These are phyloP conservation scores for Plasmodium inui DNA, from an alignment of 169 alveolate genomes.

Conservation along the genomic window DNA sequence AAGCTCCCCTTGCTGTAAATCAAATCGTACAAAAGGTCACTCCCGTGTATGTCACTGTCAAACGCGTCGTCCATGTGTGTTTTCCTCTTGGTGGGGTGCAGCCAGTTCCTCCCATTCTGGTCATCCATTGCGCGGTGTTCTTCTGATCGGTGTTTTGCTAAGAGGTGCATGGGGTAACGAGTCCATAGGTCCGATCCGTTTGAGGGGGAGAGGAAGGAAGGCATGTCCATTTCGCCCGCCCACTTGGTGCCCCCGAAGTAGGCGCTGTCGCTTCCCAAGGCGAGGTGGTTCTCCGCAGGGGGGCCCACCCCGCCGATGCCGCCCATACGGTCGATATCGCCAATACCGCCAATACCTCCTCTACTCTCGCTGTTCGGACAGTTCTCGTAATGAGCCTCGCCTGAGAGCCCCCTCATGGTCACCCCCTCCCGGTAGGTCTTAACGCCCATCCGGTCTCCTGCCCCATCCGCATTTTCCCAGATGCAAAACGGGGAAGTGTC, in stretches of 20 bases:
- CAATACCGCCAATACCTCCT: no score
- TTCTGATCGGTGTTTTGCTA: background rate
- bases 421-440: background rate
- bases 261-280: background rate
- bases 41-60: conserved; percentile 8
- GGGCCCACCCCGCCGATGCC: background rate
- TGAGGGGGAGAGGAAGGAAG: background rate
- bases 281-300: background rate
- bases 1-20: conserved; percentile 22
- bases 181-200: background rate
- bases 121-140: background rate
- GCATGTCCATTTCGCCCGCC: background rate
- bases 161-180: background rate
- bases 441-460: background rate
- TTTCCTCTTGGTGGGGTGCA: background rate
- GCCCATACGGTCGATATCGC: background rate
- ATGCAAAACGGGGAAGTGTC: background rate
- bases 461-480: background rate
- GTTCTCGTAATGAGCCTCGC: background rate
- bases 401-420: background rate
- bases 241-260: background rate
- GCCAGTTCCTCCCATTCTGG: background rate
- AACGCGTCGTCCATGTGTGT: background rate
- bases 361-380: background rate
- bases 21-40: conserved; percentile 28